A percentile compares a stretch with the other conserved stretches of the same genome.
These are phyloP conservation scores for Aureobasidium sp. DNA, from an alignment of 2,329 filamentous ascomycete species.

Conservation along the genomic window DNA sequence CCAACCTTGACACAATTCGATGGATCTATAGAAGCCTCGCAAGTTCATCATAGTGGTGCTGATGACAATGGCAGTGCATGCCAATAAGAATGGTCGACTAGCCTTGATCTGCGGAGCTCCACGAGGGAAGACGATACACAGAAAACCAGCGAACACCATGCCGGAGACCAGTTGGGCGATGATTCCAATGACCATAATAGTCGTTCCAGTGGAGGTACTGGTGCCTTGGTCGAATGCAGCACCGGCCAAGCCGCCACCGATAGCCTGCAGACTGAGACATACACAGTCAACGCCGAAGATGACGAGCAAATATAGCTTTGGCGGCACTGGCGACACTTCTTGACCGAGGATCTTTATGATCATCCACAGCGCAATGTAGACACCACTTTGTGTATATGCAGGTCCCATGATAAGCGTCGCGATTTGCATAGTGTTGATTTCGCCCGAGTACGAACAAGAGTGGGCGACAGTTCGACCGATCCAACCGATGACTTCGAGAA, in stretches of 20 bases:
- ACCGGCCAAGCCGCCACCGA: slow-evolving; percentile 2
- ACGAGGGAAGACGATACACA: background rate
- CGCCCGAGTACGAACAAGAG: background rate
- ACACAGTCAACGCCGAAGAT: slow-evolving; percentile 2
- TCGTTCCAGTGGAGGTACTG: slow-evolving; percentile 1
- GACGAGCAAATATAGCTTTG: background rate
- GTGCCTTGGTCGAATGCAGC: slow-evolving; percentile 3
- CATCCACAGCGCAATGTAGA: slow-evolving; percentile 7
- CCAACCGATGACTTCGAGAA: slow-evolving; percentile 3
- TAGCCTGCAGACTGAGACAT: slow-evolving; percentile 4
- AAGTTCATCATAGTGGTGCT: slow-evolving; percentile 9
- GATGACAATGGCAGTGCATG: background rate
- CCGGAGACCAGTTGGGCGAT: slow-evolving; percentile 7
- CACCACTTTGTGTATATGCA: slow-evolving; percentile 5
- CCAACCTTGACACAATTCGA: slow-evolving; percentile 8
- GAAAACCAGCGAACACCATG: background rate
- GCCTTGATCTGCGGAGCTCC: background rate
- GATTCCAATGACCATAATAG: slow-evolving; percentile 6
- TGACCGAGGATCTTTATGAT: background rate
- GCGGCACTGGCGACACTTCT: background rate
- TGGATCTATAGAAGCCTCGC: slow-evolving; percentile 5
- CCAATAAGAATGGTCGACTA: background rate
- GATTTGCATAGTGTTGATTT: slow-evolving; percentile 7
- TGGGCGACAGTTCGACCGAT: slow-evolving; percentile 2
- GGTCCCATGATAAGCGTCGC: slow-evolving; percentile 8